Evolutionary conservation across 1,284 basidiomycete genomes (phyloP).

Genomic region (Malassezia obtusa): DNA sequence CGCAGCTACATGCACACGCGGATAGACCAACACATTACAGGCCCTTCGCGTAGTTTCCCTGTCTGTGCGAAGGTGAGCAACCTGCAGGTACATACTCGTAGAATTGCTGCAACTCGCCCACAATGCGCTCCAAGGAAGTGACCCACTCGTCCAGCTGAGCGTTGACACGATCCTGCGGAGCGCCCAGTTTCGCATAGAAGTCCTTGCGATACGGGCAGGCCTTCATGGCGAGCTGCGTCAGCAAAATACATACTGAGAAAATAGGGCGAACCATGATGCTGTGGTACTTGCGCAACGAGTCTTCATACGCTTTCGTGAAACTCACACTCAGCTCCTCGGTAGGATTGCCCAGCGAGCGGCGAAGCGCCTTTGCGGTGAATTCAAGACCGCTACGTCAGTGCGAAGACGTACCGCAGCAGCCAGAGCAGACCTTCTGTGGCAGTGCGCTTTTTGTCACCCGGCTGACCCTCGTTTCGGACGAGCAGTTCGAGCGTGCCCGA

Average conservation of each 20-base stretch:
- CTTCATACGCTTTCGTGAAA: conserved; percentile 75
- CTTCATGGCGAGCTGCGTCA: conserved; percentile 75
- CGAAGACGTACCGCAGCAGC: conserved; percentile 59
- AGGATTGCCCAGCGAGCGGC: conserved; percentile 62
- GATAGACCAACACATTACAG: conserved; percentile 17
- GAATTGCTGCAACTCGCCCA: conserved; percentile 62
- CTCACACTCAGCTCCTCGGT: conserved; percentile 63
- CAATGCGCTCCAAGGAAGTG: conserved; percentile 61
- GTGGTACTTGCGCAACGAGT: conserved; percentile 73
- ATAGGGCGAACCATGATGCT: conserved; percentile 75
- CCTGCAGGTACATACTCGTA: conserved; percentile 47
- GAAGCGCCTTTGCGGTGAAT: conserved; percentile 79
- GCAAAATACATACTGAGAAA: conserved; percentile 54
- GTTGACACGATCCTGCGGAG: conserved; percentile 61
- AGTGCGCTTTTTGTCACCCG: conserved; percentile 65
- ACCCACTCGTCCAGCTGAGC: conserved; percentile 71
- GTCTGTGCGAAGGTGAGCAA: conserved; percentile 4
- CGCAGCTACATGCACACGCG: neutral
- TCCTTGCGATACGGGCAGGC: conserved; percentile 83
- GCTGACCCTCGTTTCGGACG: conserved; percentile 67
- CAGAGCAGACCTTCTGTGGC: conserved; percentile 88
- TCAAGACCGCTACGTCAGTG: conserved; percentile 60
- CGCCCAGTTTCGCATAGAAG: conserved; percentile 80
- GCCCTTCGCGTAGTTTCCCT: conserved; percentile 37
- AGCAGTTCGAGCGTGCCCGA: conserved; percentile 75